Evolutionary conservation across 768 basidiomycete species (phyloP).

Genomic region (Tricholoma saponaceum): DNA sequence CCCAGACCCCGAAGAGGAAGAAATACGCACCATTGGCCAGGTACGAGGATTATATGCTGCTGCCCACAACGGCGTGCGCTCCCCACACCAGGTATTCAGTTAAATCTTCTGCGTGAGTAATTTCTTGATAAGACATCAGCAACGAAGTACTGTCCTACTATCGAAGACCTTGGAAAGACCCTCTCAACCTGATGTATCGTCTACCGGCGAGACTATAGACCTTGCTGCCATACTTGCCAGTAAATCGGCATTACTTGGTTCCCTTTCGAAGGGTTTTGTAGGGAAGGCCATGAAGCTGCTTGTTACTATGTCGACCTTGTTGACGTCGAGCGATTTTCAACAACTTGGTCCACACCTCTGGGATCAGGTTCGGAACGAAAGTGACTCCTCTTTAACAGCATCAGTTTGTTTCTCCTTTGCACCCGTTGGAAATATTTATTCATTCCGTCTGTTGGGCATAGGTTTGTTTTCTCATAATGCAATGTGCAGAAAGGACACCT

Average conservation of each 20-base stretch:
- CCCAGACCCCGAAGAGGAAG: conserved; percentile 40
- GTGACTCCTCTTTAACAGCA: conserved; percentile 38
- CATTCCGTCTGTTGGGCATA: conserved; percentile 16
- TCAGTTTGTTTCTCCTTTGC: conserved; percentile 37
- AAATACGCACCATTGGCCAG: conserved; percentile 35
- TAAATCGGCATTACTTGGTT: conserved; percentile 35
- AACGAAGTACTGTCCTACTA: conserved; percentile 38
- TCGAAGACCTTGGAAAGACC: conserved; percentile 23
- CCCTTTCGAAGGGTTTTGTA: conserved; percentile 41
- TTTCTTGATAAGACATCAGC: conserved; percentile 23
- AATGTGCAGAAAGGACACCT: conserved; percentile 62
- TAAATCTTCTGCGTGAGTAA: background rate
- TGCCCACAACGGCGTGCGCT: conserved; percentile 43
- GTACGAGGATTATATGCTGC: conserved; percentile 48
- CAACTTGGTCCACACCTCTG: conserved; percentile 55
- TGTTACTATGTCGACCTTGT: conserved; percentile 54
- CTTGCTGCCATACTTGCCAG: conserved; percentile 32
- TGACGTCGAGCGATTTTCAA: conserved; percentile 46
- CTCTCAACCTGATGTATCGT: conserved; percentile 10
- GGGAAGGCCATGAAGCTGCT: conserved; percentile 54
- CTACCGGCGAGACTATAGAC: conserved; percentile 20
- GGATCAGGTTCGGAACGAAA: conserved; percentile 44
- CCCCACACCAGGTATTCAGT: conserved; percentile 37
- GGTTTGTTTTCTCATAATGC: conserved; percentile 68
- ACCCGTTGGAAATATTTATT: background rate